Evolutionary conservation across 129 eudicot species (phyloP).

Genomic region (Chrysanthemum seticuspe): DNA sequence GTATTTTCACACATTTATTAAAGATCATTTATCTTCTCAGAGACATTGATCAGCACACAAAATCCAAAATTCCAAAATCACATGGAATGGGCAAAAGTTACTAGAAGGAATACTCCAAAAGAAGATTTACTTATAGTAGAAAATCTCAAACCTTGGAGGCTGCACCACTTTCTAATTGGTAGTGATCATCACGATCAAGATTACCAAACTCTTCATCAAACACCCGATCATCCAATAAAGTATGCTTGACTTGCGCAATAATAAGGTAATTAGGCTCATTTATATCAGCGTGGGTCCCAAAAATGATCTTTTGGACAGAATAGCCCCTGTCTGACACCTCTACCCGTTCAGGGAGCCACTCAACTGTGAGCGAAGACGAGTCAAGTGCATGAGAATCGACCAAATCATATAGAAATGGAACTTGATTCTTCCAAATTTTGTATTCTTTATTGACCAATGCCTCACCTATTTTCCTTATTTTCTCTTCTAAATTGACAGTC

Average conservation of each 20-base stretch:
- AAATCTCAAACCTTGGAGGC: conserved; percentile 56
- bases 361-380: conserved; percentile 94
- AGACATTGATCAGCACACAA: not conserved
- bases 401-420: conserved; percentile 73
- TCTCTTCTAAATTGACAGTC: conserved; percentile 1
- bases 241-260: conserved; percentile 72
- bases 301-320: conserved; percentile 64
- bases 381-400: conserved; percentile 64
- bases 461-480: not conserved
- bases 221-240: conserved; percentile 23
- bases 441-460: conserved; percentile 65
- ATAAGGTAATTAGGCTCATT: conserved; percentile 73
- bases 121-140: not conserved
- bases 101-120: conserved; percentile 5
- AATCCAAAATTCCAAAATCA: not conserved
- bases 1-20: not conserved
- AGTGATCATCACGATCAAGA: conserved; percentile 47
- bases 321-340: conserved; percentile 63
- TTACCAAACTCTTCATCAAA: conserved; percentile 66
- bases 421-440: conserved; percentile 78
- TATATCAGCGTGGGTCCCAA: conserved; percentile 75
- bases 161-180: conserved; percentile 49
- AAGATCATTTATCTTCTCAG: conserved; percentile 13
- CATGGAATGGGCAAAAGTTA: not conserved
- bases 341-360: conserved; percentile 72